Evolutionary conservation across 2,329 filamentous ascomycete genomes (phyloP).

Genomic region (Venturia oleaginea): DNA sequence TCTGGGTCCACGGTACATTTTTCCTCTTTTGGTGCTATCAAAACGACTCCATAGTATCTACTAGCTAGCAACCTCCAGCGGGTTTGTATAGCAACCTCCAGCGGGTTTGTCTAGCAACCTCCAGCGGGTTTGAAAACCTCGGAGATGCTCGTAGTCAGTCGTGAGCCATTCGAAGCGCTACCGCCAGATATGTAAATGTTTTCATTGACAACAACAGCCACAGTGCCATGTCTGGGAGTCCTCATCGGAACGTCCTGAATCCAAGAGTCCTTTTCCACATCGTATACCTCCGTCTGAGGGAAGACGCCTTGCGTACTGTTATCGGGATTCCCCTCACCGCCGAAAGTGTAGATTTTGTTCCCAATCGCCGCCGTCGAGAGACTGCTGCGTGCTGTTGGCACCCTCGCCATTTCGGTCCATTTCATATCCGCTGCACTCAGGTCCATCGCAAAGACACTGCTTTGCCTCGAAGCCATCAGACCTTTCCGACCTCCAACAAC

Average conservation of each 20-base stretch:
- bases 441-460: conserved; percentile 21
- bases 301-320: conserved; percentile 13
- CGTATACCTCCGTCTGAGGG: conserved; percentile 18
- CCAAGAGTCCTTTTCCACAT: conserved; percentile 20
- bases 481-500: conserved; percentile 21
- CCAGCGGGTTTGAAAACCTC: too few relatives aligned
- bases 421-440: conserved; percentile 18
- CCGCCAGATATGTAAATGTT: too few relatives aligned
- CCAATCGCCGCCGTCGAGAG: conserved; percentile 13
- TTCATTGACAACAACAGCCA: too few relatives aligned
- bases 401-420: conserved; percentile 14
- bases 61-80: too few relatives aligned
- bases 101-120: too few relatives aligned
- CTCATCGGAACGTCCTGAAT: conserved; percentile 17
- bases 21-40: too few relatives aligned
- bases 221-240: too few relatives aligned
- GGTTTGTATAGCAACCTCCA: too few relatives aligned
- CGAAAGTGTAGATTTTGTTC: conserved; percentile 21
- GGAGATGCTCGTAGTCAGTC: too few relatives aligned
- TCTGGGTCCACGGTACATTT: too few relatives aligned
- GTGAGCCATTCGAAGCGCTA: too few relatives aligned
- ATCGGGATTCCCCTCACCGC: conserved; percentile 21
- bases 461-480: conserved; percentile 17
- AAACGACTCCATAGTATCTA: too few relatives aligned
- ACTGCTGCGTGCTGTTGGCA: conserved; percentile 22